A percentile compares a stretch with the other conserved stretches of the same genome.
These are phyloP conservation scores for Penicillium sp. DNA, from an alignment of 2,329 filamentous ascomycete species.

Conservation along the genomic window DNA sequence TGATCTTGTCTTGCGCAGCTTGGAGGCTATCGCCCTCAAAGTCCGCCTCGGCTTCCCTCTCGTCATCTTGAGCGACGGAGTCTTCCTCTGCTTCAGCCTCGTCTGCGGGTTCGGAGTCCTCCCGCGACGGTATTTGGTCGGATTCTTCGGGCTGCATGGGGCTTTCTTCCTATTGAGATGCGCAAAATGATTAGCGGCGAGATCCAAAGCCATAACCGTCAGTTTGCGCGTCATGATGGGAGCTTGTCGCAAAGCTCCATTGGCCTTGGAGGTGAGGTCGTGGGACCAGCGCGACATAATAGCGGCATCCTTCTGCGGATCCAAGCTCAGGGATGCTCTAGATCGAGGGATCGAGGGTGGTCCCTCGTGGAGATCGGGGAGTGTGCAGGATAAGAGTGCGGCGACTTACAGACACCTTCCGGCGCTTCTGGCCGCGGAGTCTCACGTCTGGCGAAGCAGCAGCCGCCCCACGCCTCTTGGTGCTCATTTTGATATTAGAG, in stretches of 20 bases:
- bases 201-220: background rate
- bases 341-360: background rate
- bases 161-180: constrained; percentile 20
- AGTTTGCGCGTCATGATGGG: background rate
- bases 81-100: constrained; percentile 16
- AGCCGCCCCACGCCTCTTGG: constrained; percentile 59
- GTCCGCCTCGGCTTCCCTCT: constrained; percentile 58
- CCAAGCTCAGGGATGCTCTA: background rate
- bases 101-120: constrained; percentile 32
- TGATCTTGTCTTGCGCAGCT: constrained; percentile 81
- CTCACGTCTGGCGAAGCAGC: constrained; percentile 53
- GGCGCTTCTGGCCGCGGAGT: constrained; percentile 59
- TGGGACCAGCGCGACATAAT: background rate
- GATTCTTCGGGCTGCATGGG: constrained; percentile 22
- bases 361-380: background rate
- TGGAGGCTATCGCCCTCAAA: constrained; percentile 78
- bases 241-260: constrained; percentile 8
- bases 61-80: constrained; percentile 41
- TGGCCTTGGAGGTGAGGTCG: background rate
- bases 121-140: constrained; percentile 20
- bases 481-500: constrained; percentile 31
- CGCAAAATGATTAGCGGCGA: constrained; percentile 4
- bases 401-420: constrained; percentile 60
- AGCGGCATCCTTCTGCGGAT: background rate
- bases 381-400: constrained; percentile 2